These are phyloP conservation scores for Aspergillus transmontanensis DNA, from an alignment of 2,329 filamentous ascomycete genomes.

Conservation along the genomic window DNA sequence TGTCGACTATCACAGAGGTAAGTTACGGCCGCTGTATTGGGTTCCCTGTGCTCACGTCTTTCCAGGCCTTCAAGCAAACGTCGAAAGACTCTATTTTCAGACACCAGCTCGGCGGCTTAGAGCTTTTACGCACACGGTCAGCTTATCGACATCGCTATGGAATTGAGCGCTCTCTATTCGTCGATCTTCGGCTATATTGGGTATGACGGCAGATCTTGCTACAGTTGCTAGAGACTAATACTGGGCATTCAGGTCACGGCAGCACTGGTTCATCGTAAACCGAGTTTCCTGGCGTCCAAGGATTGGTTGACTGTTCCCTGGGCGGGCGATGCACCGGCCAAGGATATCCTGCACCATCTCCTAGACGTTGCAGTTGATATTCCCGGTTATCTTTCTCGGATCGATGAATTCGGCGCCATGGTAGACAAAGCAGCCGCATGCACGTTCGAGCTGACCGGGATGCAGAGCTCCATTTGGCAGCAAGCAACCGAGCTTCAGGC, in stretches of 20 bases:
- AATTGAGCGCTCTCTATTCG: constrained; percentile 28
- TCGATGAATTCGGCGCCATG: constrained; percentile 22
- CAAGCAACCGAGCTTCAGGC: constrained; percentile 22
- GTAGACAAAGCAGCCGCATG: constrained; percentile 8
- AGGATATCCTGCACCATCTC: constrained; percentile 28
- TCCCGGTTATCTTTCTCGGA: constrained; percentile 24
- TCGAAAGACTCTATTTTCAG: constrained; percentile 27
- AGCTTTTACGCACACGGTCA: constrained; percentile 24
- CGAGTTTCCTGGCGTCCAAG: constrained; percentile 26
- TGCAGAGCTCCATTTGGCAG: constrained; percentile 23
- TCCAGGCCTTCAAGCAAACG: constrained; percentile 28
- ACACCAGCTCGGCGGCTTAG: constrained; percentile 29
- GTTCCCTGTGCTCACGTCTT: neutral
- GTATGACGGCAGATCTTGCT: constrained; percentile 13
- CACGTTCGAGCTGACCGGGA: constrained; percentile 15
- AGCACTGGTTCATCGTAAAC: constrained; percentile 24
- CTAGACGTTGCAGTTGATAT: constrained; percentile 30
- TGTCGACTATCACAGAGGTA: constrained; percentile 31
- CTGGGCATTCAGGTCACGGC: constrained; percentile 23
- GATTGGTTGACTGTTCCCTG: constrained; percentile 31
- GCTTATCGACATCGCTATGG: constrained; percentile 29
- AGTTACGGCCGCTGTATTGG: neutral
- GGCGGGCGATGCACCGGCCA: constrained; percentile 18
- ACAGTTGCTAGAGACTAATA: neutral
- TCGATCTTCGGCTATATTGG: constrained; percentile 33